Base-by-base conservation (phyloP, 2,329 filamentous ascomycete genomes). In the Cytospora mali region DNA sequence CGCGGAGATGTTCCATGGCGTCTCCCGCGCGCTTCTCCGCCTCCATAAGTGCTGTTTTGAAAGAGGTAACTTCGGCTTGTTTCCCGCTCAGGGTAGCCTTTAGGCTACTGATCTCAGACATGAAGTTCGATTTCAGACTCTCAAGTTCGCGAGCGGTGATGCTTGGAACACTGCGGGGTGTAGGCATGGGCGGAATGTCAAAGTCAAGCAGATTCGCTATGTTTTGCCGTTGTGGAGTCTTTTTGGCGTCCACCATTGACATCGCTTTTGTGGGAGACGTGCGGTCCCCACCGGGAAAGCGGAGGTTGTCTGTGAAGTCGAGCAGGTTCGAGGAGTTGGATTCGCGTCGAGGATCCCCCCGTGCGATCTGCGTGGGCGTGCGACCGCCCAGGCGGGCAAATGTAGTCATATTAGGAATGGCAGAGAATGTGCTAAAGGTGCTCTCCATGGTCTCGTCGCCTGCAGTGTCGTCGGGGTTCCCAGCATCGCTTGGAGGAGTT, bases 71-170 rank as follows among this genome's bases (percentile, higher is more conserved):
- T 74, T 98, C 93, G 6, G 94, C 94, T 73, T 98, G 94, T 71
- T 95, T 96, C 55, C 95, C 95, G 70, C 89, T 93, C 11, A 99
- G 81, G 11, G 92, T 94, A 3, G 95, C 95, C 72, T 92, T 95
- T 21, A 99, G 84, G n/a, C 91, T 92, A 66, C 92, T 96, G 64
- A 99, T 96, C 73, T 98, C 92, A 0, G 93, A 96, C 57, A 96
- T 83, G 70, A 96, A 96, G 27, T 85, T 85, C 0, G 93, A 97
- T 75, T 98, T 98, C 64, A 98, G 82, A 16, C 90, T 91, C 73
- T 99, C 95, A 2, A 98, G 81, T 77, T 99, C 95, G 35, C 95
- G 88, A 1, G 95, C 91, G 2, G 93, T 97, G 68, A 98, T 90
- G 10, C 89, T 92, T 0, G 95, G 95, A 42, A 98, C 85, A 61